Evolutionary conservation across 768 basidiomycete genomes (phyloP).

Genomic region (Sistotremastrum niveocremeum): DNA sequence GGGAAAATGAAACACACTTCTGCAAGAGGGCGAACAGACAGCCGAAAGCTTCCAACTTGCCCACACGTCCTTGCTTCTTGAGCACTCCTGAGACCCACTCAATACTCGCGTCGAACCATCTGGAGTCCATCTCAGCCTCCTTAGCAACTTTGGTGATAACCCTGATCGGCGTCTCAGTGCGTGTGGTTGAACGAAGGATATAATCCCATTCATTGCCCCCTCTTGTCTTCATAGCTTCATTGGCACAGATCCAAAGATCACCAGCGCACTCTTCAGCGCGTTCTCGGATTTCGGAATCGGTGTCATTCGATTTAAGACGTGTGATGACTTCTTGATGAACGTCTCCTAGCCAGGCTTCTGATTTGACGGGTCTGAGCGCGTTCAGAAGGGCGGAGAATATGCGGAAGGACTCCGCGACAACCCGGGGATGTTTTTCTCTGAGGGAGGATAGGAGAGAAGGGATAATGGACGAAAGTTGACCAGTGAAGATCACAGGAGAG

Average conservation of each 20-base stretch:
- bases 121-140: conserved; percentile 53
- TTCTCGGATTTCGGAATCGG: conserved; percentile 80
- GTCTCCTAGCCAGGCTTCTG: conserved; percentile 50
- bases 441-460: conserved; percentile 64
- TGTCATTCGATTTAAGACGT: conserved; percentile 65
- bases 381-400: conserved; percentile 75
- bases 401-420: conserved; percentile 79
- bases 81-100: conserved; percentile 65
- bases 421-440: conserved; percentile 74
- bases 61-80: conserved; percentile 63
- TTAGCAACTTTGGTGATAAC: conserved; percentile 77
- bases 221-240: conserved; percentile 51
- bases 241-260: conserved; percentile 78
- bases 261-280: conserved; percentile 75
- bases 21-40: conserved; percentile 61
- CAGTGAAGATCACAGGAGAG: conserved; percentile 42
- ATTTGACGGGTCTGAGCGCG: conserved; percentile 55
- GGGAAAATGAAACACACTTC: conserved; percentile 28
- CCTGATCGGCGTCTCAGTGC: conserved; percentile 62
- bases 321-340: conserved; percentile 65
- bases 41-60: conserved; percentile 69
- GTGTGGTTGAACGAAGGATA: conserved; percentile 56
- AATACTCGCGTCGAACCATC: conserved; percentile 73
- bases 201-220: conserved; percentile 69
- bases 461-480: conserved; percentile 52